Evolutionary conservation across 805 yeast genomes (phyloP), one percentile per base, ranked within the genome.

Genomic region (Candida pini): DNA sequence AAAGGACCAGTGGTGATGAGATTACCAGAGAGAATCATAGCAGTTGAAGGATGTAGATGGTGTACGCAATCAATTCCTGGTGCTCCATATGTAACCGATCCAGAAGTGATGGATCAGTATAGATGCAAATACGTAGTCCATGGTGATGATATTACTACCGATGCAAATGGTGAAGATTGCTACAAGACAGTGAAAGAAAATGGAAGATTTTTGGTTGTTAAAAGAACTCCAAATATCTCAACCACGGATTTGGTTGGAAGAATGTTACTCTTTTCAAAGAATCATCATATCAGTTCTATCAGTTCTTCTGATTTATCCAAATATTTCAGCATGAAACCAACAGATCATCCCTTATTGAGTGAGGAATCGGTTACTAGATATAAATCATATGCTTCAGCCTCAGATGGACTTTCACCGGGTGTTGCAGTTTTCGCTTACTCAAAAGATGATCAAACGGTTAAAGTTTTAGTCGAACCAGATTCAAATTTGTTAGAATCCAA

Each of bases 101-200:
- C 95, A 1, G 64, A 62, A 27, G 81, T 86, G 34, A 73, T 88
- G 86, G 87, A 83, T 47, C 46, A 66, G 18, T 75, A 75, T 52
- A 74, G 73, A 6, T 92, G 98, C 63, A 62, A 76, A 52, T 92
- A 79, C 56, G 98, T 92, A n/a, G 96, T 92, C 9, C 98, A 92
- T 58, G 98, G 98, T 6, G 98, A 92, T 60, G 98, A 92, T 54
- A 87, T 92, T 45, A 92, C 97, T 18, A 84, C 97, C 2, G 97
- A 92, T 60, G 96, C 96, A 12, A 71, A 86, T 52, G 98, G 98
- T 2, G 79, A 85, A 37, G 98, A 92, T 61, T 87, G 97, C 51
- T 92, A 92, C 61, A 81, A 82, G 38, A 69, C 58, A 18, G 85
- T 89, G 45, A 89, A 90, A 56, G 86, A 85, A 35, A 60, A 76